Evolutionary conservation across 441 rosid genomes (phyloP).

Genomic region (Mallotus repandus): DNA sequence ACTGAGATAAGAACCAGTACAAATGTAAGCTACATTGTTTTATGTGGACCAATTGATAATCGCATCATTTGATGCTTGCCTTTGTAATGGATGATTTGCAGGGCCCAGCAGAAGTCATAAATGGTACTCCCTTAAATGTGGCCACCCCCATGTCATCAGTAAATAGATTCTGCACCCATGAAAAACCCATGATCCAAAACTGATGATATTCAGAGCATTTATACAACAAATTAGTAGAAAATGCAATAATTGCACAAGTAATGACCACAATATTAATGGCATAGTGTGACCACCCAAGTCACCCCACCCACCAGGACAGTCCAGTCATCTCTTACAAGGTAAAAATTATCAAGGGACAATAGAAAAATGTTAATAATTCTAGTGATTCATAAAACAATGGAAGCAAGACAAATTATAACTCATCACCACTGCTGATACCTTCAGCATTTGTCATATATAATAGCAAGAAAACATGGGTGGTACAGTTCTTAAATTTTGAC

Average conservation of each 20-base stretch:
- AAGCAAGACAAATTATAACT: background rate
- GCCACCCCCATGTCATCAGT: conserved; percentile 91
- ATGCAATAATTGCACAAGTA: background rate
- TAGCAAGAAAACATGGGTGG: conserved; percentile 9
- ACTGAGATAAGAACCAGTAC: conserved; percentile 3
- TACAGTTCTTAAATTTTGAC: conserved; percentile 11
- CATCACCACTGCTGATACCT: background rate
- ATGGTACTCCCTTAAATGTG: conserved; percentile 85
- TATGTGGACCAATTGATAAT: background rate
- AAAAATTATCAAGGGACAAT: no score
- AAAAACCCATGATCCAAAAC: conserved; percentile 19
- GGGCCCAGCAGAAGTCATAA: conserved; percentile 89
- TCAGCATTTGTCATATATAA: background rate
- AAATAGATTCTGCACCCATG: conserved; percentile 67
- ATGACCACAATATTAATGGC: background rate
- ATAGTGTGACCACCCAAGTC: background rate
- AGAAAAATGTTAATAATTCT: background rate
- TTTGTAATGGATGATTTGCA: conserved; percentile 69
- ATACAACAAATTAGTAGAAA: conserved; percentile 7
- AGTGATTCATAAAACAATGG: background rate
- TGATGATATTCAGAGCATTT: background rate
- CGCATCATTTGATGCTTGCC: conserved; percentile 69
- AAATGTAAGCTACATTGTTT: conserved; percentile 2
- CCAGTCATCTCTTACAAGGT: background rate
- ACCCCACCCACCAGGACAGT: conserved; percentile 5